Evolutionary conservation across 2,329 filamentous ascomycete genomes (phyloP), one percentile per base, ranked within the genome.

Genomic region (Colletotrichum incanum): DNA sequence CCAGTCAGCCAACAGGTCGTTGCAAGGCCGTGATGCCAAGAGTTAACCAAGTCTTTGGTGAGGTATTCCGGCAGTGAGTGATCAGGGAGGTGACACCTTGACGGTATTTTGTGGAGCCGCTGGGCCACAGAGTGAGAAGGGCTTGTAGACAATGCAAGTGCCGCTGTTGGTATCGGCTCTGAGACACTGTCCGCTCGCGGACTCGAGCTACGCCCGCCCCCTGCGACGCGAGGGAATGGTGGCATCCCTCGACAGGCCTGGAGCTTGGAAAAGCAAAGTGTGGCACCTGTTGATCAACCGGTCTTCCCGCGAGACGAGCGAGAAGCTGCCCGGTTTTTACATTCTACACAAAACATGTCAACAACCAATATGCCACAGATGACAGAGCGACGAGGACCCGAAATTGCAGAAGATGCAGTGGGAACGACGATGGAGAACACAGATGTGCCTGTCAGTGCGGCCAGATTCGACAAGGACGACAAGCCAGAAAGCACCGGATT

Each of bases 181-280:
- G 60, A 72, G 70, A 70, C 70, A 70, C 56, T 28, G 31, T 12
- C 65, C 20, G 66, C 65, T 54, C 59, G 66, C 69, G 65, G 65
- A 45, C 26, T 23, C 18, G 47, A 65, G 47, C 45, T 23, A 16
- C 31, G n/a, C 28, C 26, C n/a, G 20, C 49, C 56, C 18, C n/a
- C 28, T 45, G 45, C 39, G 58, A 54, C 41, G 34, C 43, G 41
- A 54, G 31, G 37, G 37, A 50, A 54, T 52, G 28, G 34, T 41
- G 28, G 14, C 58, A 68, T 56, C 69, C 65, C 58, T 63, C 50
- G 43, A 56, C 41, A 37, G 26, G 23, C 45, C n/a, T 12, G 45
- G 23, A 43, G 11, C 26, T 34, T 43, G 28, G 34, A 54, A 23
- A 49, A 39, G 47, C 56, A 67, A 26, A n/a, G 23, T 49, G 34